Evolutionary conservation across 768 basidiomycete genomes (phyloP).

Genomic region (Trametes maxima): DNA sequence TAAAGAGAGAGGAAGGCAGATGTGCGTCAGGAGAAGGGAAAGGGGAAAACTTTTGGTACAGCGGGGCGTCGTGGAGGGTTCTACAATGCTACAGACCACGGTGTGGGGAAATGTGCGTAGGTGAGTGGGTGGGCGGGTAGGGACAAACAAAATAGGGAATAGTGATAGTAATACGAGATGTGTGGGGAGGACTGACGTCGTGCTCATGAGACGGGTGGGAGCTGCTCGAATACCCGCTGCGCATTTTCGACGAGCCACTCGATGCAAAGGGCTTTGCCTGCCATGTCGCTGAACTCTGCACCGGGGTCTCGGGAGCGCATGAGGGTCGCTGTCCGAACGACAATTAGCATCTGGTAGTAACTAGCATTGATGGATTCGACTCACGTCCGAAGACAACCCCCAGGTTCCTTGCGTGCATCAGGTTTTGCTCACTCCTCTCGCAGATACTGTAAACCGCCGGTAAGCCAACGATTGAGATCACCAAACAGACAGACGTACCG

Average conservation of each 20-base stretch:
- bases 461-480: background rate
- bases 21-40: conserved; percentile 4
- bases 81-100: conserved; percentile 23
- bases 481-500: conserved; percentile 50
- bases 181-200: background rate
- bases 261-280: conserved; percentile 88
- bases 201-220: conserved; percentile 5
- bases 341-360: background rate
- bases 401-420: conserved; percentile 94
- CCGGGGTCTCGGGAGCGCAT: conserved; percentile 87
- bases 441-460: conserved; percentile 49
- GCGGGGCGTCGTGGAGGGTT: conserved; percentile 29
- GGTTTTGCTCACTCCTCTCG: conserved; percentile 68
- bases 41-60: conserved; percentile 29
- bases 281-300: conserved; percentile 97
- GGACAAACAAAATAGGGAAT: conserved; percentile 11
- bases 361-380: conserved; percentile 36
- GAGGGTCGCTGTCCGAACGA: conserved; percentile 70
- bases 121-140: conserved; percentile 8
- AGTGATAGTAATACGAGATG: conserved; percentile 12
- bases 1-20: background rate
- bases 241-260: conserved; percentile 97
- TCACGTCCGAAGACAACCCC: conserved; percentile 98
- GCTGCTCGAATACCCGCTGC: conserved; percentile 47
- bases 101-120: background rate